A percentile compares a stretch with the other conserved stretches of the same genome.
Conservation (phyloP, 2,329 filamentous ascomycete genomes). For the Neurospora sp. region DNA sequence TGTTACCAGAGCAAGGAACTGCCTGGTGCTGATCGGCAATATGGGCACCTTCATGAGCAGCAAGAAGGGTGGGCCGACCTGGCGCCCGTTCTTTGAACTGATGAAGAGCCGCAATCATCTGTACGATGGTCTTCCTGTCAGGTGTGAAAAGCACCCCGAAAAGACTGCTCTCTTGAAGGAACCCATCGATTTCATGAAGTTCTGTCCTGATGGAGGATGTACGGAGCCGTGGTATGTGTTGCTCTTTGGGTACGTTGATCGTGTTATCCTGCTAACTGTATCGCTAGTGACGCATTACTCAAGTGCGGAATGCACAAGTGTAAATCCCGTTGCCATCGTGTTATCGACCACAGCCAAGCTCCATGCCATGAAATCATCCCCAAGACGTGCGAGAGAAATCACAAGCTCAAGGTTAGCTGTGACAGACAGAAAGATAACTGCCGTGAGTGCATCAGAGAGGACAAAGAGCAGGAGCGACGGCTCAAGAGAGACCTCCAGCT, state of each 20-base stretch:
- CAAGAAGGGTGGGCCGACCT: constrained; percentile 45
- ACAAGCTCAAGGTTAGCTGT: constrained; percentile 40
- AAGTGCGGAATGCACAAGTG: constrained; percentile 52
- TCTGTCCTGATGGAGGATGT: constrained; percentile 64
- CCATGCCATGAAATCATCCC: constrained; percentile 27
- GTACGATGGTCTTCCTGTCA: constrained; percentile 49
- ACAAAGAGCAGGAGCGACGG: constrained; percentile 32
- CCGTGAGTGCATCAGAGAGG: constrained; percentile 39
- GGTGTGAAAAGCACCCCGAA: constrained; percentile 49
- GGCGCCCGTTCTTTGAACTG: constrained; percentile 46
- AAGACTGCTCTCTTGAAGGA: constrained; percentile 33
- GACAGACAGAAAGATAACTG: constrained; percentile 32
- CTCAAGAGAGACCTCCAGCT: constrained; percentile 37
- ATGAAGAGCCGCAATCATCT: constrained; percentile 42
- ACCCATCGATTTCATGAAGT: constrained; percentile 42
- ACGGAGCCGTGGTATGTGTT: constrained; percentile 46
- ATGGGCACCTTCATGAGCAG: constrained; percentile 53
- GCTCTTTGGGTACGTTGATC: background rate
- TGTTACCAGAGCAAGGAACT: constrained; percentile 54
- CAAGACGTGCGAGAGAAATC: constrained; percentile 40
- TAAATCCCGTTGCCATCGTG: constrained; percentile 49
- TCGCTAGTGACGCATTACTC: constrained; percentile 36
- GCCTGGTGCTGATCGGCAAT: constrained; percentile 61
- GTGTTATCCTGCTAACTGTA: background rate
- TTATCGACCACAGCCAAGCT: constrained; percentile 44